Percentiles rank a stretch among this genome's conserved stretches.
phyloP scores from a whole-genome alignment of 2,329 filamentous ascomycete genomes.

The Pseudopyricularia cyperi region DNA sequence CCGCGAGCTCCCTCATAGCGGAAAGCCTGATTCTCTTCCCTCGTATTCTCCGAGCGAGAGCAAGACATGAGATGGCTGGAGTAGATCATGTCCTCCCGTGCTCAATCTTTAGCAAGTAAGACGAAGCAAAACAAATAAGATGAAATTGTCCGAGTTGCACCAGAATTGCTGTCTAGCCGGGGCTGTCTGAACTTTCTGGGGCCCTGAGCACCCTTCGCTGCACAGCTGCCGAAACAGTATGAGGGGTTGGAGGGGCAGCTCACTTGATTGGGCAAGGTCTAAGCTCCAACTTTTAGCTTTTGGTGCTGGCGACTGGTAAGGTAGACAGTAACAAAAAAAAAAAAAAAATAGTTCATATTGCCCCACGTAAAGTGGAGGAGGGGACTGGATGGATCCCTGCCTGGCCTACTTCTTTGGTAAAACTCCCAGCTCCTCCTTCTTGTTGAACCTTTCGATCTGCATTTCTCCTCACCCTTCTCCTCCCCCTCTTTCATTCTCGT shows the following conservation, averaged over 20 bases:
- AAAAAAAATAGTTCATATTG: too few species aligned
- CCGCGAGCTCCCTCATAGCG: too few species aligned
- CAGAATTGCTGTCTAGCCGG: background rate
- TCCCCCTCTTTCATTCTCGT: constrained; percentile 11
- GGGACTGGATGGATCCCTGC: too few species aligned
- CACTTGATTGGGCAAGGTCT: background rate
- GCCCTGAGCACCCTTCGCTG: background rate
- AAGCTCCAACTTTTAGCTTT: background rate
- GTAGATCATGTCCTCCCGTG: too few species aligned
- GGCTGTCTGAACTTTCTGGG: background rate
- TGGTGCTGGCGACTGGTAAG: too few species aligned
- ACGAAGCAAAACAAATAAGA: too few species aligned
- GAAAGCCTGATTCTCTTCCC: too few species aligned
- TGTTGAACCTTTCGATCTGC: constrained; percentile 12
- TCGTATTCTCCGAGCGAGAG: too few species aligned
- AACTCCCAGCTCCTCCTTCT: constrained; percentile 6
- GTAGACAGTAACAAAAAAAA: too few species aligned
- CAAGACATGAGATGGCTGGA: too few species aligned
- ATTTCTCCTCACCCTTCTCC: constrained; percentile 12
- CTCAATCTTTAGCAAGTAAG: too few species aligned
- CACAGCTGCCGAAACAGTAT: background rate
- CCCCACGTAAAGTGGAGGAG: constrained; percentile 1
- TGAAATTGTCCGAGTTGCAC: too few species aligned
- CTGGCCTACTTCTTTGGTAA: constrained; percentile 2
- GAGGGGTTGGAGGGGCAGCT: constrained; percentile 1